These are phyloP conservation scores for Fusarium citri DNA, from an alignment of 2,329 filamentous ascomycete species.

Conservation along the genomic window DNA sequence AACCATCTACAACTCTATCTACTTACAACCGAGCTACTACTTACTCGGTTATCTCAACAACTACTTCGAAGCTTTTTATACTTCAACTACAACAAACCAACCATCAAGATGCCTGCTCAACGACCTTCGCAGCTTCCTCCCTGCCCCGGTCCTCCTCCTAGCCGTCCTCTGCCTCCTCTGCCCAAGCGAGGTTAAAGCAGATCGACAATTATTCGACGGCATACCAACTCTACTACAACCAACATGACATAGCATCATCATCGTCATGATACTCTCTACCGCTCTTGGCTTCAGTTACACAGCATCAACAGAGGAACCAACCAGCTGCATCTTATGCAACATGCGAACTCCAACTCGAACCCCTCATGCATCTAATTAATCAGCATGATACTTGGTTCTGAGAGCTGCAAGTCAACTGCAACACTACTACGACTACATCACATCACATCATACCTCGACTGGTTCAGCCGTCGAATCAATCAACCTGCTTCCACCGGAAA, in stretches of 20 bases:
- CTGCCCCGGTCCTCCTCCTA: conserved; percentile 74
- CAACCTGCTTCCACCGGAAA: conserved; percentile 38
- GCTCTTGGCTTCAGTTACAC: conserved; percentile 36
- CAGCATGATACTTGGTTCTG: conserved; percentile 26
- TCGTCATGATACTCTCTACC: conserved; percentile 14
- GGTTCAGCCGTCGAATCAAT: conserved; percentile 38
- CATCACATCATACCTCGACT: background rate
- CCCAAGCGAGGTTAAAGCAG: conserved; percentile 66
- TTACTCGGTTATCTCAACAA: conserved; percentile 36
- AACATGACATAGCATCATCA: conserved; percentile 8
- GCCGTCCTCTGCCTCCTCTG: conserved; percentile 72
- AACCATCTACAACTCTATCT: conserved; percentile 22
- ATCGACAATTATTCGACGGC: conserved; percentile 22
- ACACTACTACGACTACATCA: conserved; percentile 9
- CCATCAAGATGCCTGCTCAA: conserved; percentile 65
- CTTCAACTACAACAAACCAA: conserved; percentile 35
- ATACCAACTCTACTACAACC: background rate
- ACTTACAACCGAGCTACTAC: conserved; percentile 38
- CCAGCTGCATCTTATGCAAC: conserved; percentile 41
- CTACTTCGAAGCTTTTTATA: conserved; percentile 24
- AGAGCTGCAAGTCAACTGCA: conserved; percentile 33
- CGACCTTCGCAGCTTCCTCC: conserved; percentile 74
- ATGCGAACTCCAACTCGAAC: conserved; percentile 37
- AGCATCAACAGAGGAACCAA: conserved; percentile 17
- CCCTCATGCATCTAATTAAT: conserved; percentile 39